phyloP scores from a whole-genome alignment of 768 basidiomycete genomes.

The Russula vinacea region DNA sequence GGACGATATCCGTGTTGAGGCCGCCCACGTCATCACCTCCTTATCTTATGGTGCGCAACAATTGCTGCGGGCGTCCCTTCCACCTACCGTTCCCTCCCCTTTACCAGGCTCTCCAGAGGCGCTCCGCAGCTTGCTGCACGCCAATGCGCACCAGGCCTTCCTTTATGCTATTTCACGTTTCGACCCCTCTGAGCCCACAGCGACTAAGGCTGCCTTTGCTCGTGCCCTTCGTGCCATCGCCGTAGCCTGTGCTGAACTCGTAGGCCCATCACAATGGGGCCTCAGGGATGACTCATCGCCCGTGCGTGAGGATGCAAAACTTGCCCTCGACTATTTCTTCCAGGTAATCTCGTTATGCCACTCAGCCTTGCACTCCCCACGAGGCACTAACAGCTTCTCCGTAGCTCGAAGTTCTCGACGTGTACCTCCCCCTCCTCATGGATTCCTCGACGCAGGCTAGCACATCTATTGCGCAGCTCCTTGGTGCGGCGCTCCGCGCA shows the following conservation, averaged over 20 bases:
- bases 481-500: constrained; percentile 51
- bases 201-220: constrained; percentile 55
- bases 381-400: constrained; percentile 13
- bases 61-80: not conserved
- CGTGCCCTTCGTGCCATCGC: constrained; percentile 62
- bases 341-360: constrained; percentile 42
- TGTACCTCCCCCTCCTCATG: constrained; percentile 61
- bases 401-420: constrained; percentile 60
- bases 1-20: constrained; percentile 62
- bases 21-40: constrained; percentile 72
- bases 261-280: constrained; percentile 70
- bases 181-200: constrained; percentile 38
- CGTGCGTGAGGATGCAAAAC: constrained; percentile 50
- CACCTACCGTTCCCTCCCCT: not conserved
- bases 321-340: constrained; percentile 58
- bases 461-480: constrained; percentile 56
- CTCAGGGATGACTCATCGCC: constrained; percentile 46
- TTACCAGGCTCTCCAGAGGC: constrained; percentile 59
- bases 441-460: constrained; percentile 43
- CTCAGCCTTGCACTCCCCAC: not conserved
- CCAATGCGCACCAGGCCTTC: constrained; percentile 57
- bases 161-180: constrained; percentile 58
- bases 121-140: constrained; percentile 53
- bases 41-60: constrained; percentile 56
- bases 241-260: constrained; percentile 58